Base-by-base conservation (phyloP, 2,329 filamentous ascomycete species). In the Trichophyton schoenleinii region DNA sequence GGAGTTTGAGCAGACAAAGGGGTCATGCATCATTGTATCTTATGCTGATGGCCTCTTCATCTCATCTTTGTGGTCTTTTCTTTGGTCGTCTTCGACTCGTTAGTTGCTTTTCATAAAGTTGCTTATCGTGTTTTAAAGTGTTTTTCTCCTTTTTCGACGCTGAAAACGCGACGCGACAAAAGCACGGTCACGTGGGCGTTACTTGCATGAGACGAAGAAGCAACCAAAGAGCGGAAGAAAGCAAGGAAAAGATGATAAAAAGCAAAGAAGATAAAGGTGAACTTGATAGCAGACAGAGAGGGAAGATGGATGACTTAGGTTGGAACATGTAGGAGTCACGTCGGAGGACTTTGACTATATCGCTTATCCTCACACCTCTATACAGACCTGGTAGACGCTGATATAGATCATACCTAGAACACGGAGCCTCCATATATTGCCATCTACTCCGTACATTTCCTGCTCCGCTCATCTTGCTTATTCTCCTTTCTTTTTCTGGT, bases 1-100 rank as follows among this genome's bases (percentile, higher is more conserved):
- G 69, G 66, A 76, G 72, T 57, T 73, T 25, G 63, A 57, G 20
- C 62, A 66, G 20, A 65, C 41, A 52, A 61, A 62, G 18, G 53
- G 58, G 41, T 62, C 59, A 18, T 60, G 59, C 25, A 58, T 38
- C 60, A 60, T 63, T 46, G 58, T 22, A 18, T 48, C 9, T 48
- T 48, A 48, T 48, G 11, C n/a, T 15, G 18, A 25, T n/a, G n/a
- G 34, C 5, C 11, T 15, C 41, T 44, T 20, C 20, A 34, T 53
- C 22, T 31, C 22, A 9, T 53, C 22, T 9, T n/a, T 31, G 13
- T 13, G 34, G 34, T 13, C 34, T 38, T 38, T 38, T 31, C 22
- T 22, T n/a, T 15, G 7, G 22, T 31, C 22, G n/a, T 52, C 20
- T 28, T 28, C 34, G 2, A 8, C n/a, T 34, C n/a, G 49, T 34